These are phyloP conservation scores for Tylopilus intermedius DNA, from an alignment of 768 basidiomycete genomes.

Conservation along the genomic window DNA sequence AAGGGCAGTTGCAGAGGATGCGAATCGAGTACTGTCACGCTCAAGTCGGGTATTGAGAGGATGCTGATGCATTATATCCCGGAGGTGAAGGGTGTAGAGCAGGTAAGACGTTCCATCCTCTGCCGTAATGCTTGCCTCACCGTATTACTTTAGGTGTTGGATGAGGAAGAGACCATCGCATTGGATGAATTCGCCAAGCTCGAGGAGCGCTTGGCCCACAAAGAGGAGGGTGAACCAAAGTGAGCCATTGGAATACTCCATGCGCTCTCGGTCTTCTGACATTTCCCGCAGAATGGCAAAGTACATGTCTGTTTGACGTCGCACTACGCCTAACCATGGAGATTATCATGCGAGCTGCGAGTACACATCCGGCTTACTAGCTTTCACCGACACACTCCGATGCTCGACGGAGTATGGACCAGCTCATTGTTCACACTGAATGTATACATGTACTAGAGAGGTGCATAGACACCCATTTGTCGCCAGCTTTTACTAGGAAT, in stretches of 20 bases:
- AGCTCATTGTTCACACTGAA: background rate
- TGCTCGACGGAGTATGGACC: background rate
- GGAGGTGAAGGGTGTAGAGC: conserved; percentile 87
- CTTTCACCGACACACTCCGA: background rate
- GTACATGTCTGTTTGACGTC: conserved; percentile 68
- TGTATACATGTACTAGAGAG: background rate
- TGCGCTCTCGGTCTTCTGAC: conserved; percentile 1
- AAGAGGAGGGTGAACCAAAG: conserved; percentile 44
- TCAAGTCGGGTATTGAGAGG: conserved; percentile 95
- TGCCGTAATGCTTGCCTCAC: conserved; percentile 5
- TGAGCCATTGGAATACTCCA: conserved; percentile 28
- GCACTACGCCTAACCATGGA: background rate
- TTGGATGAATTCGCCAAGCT: conserved; percentile 86
- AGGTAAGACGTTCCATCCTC: conserved; percentile 42
- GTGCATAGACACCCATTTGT: background rate
- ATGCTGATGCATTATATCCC: conserved; percentile 99
- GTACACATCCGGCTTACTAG: background rate
- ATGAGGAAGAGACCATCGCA: conserved; percentile 85
- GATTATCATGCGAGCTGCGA: background rate
- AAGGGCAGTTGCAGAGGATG: conserved; percentile 98
- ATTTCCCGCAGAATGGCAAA: conserved; percentile 58
- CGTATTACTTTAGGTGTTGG: conserved; percentile 58
- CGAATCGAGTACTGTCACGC: conserved; percentile 86
- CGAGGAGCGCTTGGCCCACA: conserved; percentile 57
- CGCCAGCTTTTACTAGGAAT: background rate